phyloP scores from a whole-genome alignment of 371 early-diverging fungal species.

The Mucor lusitanicus region DNA sequence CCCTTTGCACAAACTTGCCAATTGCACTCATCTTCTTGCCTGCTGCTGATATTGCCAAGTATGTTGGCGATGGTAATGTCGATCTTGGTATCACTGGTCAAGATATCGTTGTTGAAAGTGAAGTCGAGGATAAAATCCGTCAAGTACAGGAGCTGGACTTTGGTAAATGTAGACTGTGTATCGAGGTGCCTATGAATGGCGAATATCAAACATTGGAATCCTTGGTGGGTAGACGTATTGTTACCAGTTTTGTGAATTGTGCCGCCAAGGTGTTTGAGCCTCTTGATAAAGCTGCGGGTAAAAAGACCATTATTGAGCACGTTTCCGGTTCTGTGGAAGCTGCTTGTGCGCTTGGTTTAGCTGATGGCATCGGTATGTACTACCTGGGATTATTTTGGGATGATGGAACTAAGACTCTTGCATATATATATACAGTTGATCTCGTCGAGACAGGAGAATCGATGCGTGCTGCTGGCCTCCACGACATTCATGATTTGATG shows the following conservation, averaged over 20 bases:
- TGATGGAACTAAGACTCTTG: neutral
- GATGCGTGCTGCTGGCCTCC: constrained; percentile 97
- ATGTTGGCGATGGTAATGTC: constrained; percentile 93
- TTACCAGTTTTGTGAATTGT: constrained; percentile 85
- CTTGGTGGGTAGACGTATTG: constrained; percentile 90
- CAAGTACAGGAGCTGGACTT: constrained; percentile 83
- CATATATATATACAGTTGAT: neutral
- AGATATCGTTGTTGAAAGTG: constrained; percentile 88
- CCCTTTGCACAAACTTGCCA: constrained; percentile 90
- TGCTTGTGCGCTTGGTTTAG: constrained; percentile 94
- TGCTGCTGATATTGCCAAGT: constrained; percentile 94
- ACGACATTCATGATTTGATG: constrained; percentile 80
- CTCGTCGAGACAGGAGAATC: constrained; percentile 94
- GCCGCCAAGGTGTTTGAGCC: constrained; percentile 68
- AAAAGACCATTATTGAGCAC: constrained; percentile 74
- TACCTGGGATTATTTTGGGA: neutral
- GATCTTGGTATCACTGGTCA: constrained; percentile 96
- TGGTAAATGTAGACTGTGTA: constrained; percentile 87
- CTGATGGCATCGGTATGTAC: constrained; percentile 90
- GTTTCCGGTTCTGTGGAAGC: constrained; percentile 95
- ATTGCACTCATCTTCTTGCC: constrained; percentile 93
- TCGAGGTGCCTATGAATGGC: constrained; percentile 74
- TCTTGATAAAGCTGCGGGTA: constrained; percentile 64
- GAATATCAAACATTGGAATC: constrained; percentile 57
- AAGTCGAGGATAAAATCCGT: constrained; percentile 66